Evolutionary conservation across 345 rosid genomes (phyloP).

Genomic region (Sisymbrium irio): DNA sequence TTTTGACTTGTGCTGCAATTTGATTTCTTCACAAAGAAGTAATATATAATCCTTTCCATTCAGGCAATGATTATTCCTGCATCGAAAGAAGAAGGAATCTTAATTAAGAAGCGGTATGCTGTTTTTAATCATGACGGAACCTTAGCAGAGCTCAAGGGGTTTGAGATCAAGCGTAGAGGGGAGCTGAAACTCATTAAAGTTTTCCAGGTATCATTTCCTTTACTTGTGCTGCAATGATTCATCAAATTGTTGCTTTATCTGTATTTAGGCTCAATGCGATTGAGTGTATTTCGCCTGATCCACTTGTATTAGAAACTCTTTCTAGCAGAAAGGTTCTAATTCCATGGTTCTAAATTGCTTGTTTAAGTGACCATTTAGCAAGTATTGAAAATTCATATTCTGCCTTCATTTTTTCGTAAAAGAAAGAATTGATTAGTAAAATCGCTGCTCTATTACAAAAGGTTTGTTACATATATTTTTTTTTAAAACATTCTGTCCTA

Average conservation of each 20-base stretch:
- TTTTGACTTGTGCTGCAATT: slow-evolving; percentile 15
- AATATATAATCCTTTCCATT: slow-evolving; percentile 18
- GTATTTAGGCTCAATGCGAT: neutral
- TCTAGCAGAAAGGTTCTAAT: slow-evolving; percentile 5
- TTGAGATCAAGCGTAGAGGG: slow-evolving; percentile 99
- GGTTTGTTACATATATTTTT: neutral
- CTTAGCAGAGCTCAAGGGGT: slow-evolving; percentile 97
- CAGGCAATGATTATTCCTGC: slow-evolving; percentile 99
- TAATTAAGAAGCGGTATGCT: slow-evolving; percentile 96
- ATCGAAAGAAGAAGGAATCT: slow-evolving; percentile 95
- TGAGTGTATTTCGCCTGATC: slow-evolving; percentile 6
- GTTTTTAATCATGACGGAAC: slow-evolving; percentile 98
- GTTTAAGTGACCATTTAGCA: slow-evolving; percentile 9
- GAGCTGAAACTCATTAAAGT: slow-evolving; percentile 98
- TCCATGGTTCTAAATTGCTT: slow-evolving; percentile 8
- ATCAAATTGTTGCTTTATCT: slow-evolving; percentile 15
- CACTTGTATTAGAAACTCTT: slow-evolving; percentile 6
- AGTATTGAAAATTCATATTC: neutral
- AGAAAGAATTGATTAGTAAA: neutral
- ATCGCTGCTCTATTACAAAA: neutral
- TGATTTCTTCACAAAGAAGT: slow-evolving; percentile 18
- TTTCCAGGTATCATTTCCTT: slow-evolving; percentile 65
- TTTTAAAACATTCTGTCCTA: neutral
- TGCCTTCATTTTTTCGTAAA: neutral
- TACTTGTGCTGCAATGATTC: slow-evolving; percentile 19